These are phyloP conservation scores for Camellia granthamiana DNA, from an alignment of 148 eudicot genomes.

Conservation along the genomic window DNA sequence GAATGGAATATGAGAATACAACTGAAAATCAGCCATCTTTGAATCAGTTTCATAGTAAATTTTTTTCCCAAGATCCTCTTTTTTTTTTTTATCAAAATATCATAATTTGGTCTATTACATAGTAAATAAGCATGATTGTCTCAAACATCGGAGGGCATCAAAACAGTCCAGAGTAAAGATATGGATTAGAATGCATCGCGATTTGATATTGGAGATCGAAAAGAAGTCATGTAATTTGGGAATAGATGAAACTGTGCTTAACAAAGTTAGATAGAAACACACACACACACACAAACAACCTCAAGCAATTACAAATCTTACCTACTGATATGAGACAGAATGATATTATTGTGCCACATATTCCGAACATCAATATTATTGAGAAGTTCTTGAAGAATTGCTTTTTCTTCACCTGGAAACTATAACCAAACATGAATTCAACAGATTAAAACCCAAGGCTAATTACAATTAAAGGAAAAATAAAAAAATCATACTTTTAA, in stretches of 20 bases:
- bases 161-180: not conserved
- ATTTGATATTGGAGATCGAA: not conserved
- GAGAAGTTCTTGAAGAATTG: slow-evolving; percentile 88
- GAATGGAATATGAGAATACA: not conserved
- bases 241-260: not conserved
- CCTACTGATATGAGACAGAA: slow-evolving; percentile 79
- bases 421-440: slow-evolving; percentile 25
- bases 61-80: not conserved
- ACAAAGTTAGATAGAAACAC: not conserved
- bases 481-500: too few relatives aligned
- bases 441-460: not conserved
- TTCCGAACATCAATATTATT: slow-evolving; percentile 76
- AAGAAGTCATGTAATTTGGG: not conserved
- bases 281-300: not conserved
- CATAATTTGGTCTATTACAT: not conserved
- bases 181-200: not conserved
- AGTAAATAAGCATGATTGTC: not conserved
- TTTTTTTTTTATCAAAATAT: not conserved
- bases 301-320: slow-evolving; percentile 25
- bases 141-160: not conserved
- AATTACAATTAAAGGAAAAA: not conserved
- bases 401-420: slow-evolving; percentile 99
- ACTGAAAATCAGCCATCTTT: not conserved
- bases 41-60: not conserved
- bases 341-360: slow-evolving; percentile 82